Evolutionary conservation across 2,329 filamentous ascomycete species (phyloP).

Genomic region (Microcera coccophila): DNA sequence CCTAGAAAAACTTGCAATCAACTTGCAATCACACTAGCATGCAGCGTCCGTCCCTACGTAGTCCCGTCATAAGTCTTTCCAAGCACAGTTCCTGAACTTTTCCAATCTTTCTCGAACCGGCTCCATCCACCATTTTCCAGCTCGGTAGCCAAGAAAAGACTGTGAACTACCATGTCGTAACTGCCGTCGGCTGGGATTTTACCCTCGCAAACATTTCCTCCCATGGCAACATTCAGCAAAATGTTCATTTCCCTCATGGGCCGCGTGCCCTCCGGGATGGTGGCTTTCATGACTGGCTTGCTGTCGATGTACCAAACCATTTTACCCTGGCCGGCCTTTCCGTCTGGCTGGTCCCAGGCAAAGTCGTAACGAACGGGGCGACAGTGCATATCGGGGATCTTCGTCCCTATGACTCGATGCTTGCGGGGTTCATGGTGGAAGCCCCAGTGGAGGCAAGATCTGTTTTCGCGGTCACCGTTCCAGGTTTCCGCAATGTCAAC

Average conservation of each 20-base stretch:
- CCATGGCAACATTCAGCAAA: constrained; percentile 60
- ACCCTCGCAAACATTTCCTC: constrained; percentile 55
- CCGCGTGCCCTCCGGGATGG: constrained; percentile 49
- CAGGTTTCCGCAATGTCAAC: constrained; percentile 60
- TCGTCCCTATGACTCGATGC: constrained; percentile 52
- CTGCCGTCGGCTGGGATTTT: constrained; percentile 48
- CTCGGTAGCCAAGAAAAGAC: constrained; percentile 49
- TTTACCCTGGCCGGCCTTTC: constrained; percentile 41
- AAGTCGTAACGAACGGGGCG: constrained; percentile 52
- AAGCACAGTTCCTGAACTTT: constrained; percentile 18
- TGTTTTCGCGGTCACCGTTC: constrained; percentile 55
- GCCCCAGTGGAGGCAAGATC: constrained; percentile 58
- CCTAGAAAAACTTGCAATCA: no score
- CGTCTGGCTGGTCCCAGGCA: constrained; percentile 49
- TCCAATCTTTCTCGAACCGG: background rate
- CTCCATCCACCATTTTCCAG: constrained; percentile 46
- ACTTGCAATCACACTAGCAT: no score
- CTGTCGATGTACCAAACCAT: constrained; percentile 60
- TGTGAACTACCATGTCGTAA: constrained; percentile 55
- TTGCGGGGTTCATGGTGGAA: constrained; percentile 52
- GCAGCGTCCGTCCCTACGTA: no score
- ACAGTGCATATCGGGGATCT: constrained; percentile 44
- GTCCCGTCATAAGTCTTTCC: constrained; percentile 30
- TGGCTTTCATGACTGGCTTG: constrained; percentile 52
- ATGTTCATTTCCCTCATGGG: constrained; percentile 54